phyloP scores from a whole-genome alignment of 257 asterid species.

The Striga asiatica region DNA sequence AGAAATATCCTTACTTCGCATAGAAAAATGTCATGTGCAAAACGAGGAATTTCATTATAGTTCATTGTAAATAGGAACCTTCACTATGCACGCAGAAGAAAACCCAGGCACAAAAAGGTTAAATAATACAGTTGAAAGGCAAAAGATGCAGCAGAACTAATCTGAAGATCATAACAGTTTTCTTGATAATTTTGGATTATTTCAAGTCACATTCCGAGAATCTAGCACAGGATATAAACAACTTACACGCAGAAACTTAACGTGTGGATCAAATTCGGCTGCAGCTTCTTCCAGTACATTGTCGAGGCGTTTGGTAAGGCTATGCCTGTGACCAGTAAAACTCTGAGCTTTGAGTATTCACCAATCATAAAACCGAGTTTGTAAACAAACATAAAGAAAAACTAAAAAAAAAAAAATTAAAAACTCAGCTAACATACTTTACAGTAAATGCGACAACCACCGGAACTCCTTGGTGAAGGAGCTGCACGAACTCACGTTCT shows the following conservation, averaged over 20 bases:
- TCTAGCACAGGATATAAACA: neutral
- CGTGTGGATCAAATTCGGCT: conserved; percentile 73
- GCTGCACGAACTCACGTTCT: conserved; percentile 89
- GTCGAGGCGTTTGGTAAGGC: conserved; percentile 83
- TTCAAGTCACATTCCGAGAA: neutral
- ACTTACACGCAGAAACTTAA: conserved; percentile 86
- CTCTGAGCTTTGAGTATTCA: neutral
- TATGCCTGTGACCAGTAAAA: conserved; percentile 36
- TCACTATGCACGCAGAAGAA: neutral
- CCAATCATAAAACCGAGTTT: neutral
- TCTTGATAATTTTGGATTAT: neutral
- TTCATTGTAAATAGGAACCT: no score
- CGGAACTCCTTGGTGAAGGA: conserved; percentile 87
- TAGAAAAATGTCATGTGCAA: no score
- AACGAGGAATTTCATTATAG: no score
- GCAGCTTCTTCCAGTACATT: conserved; percentile 89
- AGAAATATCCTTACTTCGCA: neutral
- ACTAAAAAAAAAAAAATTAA: no score
- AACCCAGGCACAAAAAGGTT: neutral
- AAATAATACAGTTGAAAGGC: neutral
- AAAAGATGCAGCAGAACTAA: neutral
- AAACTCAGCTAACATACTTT: no score
- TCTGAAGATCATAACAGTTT: neutral
- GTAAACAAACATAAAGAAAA: neutral
- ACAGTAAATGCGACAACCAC: conserved; percentile 92